Evolutionary conservation across 1,139 yeast genomes (phyloP).

Genomic region (Lodderomyces metapsilosis): DNA sequence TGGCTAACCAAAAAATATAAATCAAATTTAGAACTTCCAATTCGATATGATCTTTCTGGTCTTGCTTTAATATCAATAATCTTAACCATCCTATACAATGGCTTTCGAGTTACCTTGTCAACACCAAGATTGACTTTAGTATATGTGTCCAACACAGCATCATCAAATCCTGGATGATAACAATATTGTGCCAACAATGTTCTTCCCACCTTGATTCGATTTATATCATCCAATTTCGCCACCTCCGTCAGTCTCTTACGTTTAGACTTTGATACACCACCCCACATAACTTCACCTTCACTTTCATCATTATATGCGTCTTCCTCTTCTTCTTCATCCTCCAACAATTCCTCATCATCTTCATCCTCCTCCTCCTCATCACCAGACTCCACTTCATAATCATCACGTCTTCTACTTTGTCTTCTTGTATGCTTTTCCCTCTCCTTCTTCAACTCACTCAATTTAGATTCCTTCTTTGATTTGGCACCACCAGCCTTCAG

Average conservation of each 20-base stretch:
- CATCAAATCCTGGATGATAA: constrained; percentile 78
- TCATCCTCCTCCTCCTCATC: constrained; percentile 28
- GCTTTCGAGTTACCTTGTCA: constrained; percentile 58
- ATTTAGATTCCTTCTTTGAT: constrained; percentile 48
- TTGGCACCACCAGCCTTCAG: constrained; percentile 23
- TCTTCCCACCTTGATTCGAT: constrained; percentile 74
- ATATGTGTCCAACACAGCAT: constrained; percentile 66
- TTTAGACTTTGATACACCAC: constrained; percentile 32
- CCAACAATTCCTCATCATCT: constrained; percentile 44
- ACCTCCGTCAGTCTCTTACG: constrained; percentile 27
- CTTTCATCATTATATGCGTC: constrained; percentile 43
- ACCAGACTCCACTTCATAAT: constrained; percentile 39
- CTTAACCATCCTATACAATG: constrained; percentile 82
- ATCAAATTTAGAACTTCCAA: constrained; percentile 57
- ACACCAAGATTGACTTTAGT: constrained; percentile 81
- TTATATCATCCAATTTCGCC: constrained; percentile 58
- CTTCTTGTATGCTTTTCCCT: constrained; percentile 63
- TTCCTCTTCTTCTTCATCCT: constrained; percentile 39
- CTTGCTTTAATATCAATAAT: constrained; percentile 59
- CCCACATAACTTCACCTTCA: constrained; percentile 51
- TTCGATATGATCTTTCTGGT: constrained; percentile 56
- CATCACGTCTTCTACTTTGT: constrained; percentile 22
- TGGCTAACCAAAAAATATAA: constrained; percentile 65
- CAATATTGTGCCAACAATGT: constrained; percentile 70
- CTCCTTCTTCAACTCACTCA: constrained; percentile 82